Conservation (phyloP, 768 basidiomycete species). For the Tylopilus felleus region DNA sequence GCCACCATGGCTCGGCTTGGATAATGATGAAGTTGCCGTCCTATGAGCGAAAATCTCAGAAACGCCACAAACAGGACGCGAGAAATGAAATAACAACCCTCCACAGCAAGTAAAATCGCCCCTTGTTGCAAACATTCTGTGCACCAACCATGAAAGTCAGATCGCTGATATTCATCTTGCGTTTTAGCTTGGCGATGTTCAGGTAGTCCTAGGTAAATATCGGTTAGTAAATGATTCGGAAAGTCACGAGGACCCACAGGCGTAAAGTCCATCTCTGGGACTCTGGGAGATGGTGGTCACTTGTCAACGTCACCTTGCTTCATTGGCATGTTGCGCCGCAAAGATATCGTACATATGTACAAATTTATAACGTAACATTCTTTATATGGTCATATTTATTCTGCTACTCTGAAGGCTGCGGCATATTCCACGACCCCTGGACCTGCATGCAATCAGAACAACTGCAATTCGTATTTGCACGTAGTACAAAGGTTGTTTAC, state of each 20-base stretch:
- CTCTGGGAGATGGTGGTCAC: not conserved
- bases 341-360: too few species aligned
- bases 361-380: too few species aligned
- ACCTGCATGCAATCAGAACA: too few species aligned
- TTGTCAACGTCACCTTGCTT: too few species aligned
- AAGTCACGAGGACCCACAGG: conserved; percentile 26
- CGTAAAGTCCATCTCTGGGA: conserved; percentile 26
- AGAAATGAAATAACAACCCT: conserved; percentile 13
- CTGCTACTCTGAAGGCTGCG: too few species aligned
- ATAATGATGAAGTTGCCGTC: conserved; percentile 27
- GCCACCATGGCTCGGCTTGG: conserved; percentile 31
- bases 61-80: not conserved
- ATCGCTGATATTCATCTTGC: conserved; percentile 22
- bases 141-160: conserved; percentile 21
- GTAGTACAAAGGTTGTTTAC: too few species aligned
- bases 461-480: too few species aligned
- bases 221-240: not conserved
- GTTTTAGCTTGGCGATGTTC: conserved; percentile 21
- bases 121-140: conserved; percentile 1
- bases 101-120: conserved; percentile 29
- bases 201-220: conserved; percentile 13
- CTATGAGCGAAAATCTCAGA: conserved; percentile 17
- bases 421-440: too few species aligned
- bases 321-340: too few species aligned
- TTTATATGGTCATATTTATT: too few species aligned